These are phyloP conservation scores for Trichodelitschia bisporula DNA, from an alignment of 495 filamentous ascomycete species.

Conservation along the genomic window DNA sequence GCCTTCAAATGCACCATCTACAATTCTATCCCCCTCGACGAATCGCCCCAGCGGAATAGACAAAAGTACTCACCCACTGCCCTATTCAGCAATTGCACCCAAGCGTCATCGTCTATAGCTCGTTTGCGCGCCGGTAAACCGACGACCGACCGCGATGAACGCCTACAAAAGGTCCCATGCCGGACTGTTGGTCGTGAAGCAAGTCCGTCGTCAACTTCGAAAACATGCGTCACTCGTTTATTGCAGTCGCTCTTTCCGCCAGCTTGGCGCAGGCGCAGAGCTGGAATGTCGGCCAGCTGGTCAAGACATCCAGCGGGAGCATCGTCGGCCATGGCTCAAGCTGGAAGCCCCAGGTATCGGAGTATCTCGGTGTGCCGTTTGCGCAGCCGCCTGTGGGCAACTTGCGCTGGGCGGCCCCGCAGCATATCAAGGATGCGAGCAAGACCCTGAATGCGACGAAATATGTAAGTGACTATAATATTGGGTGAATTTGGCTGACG, in stretches of 20 bases:
- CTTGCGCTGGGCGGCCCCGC: conserved; percentile 1
- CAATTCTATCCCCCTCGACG: no score
- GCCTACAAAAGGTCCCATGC: no score
- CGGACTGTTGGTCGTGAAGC: no score
- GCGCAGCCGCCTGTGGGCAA: conserved; percentile 3
- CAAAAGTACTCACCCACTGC: no score
- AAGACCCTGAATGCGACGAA: conserved; percentile 2
- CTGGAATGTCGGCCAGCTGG: conserved; percentile 1
- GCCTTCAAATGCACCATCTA: no score
- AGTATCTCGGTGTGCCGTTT: conserved; percentile 5
- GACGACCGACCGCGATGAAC: no score
- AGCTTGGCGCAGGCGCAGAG: not conserved
- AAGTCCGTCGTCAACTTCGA: no score
- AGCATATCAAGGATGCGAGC: not conserved
- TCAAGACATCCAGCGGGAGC: conserved; percentile 1
- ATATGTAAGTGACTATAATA: conserved; percentile 1
- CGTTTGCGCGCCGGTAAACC: no score
- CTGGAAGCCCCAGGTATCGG: not conserved
- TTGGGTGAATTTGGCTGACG: not conserved
- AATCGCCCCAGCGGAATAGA: no score
- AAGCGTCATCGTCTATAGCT: no score
- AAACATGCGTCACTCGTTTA: not conserved
- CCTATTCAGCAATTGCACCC: no score
- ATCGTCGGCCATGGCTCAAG: conserved; percentile 1
- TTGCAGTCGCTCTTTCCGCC: not conserved